Conservation (phyloP, 306 rosid genomes). For the Albizia julibrissin region DNA sequence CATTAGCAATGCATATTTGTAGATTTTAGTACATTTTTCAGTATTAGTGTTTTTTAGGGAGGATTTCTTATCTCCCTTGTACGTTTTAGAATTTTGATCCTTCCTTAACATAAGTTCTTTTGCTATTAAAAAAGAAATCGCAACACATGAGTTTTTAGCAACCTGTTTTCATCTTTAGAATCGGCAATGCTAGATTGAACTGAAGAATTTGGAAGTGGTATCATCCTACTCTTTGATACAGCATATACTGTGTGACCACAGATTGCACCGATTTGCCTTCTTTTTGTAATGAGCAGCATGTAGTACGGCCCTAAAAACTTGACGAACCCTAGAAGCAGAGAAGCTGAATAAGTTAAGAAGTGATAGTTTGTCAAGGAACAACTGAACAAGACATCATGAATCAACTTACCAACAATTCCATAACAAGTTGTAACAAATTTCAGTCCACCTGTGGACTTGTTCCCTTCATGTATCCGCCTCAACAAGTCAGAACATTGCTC, state of each 20-base stretch:
- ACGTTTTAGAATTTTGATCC: neutral
- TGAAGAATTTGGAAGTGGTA: conserved; percentile 82
- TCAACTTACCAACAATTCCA: conserved; percentile 85
- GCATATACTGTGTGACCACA: conserved; percentile 88
- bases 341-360: conserved; percentile 37
- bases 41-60: neutral
- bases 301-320: conserved; percentile 95
- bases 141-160: conserved; percentile 56
- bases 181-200: conserved; percentile 62
- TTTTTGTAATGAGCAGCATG: conserved; percentile 88
- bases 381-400: conserved; percentile 13
- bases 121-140: conserved; percentile 29
- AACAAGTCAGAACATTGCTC: conserved; percentile 86
- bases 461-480: conserved; percentile 89
- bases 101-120: neutral
- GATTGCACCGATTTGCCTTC: conserved; percentile 90
- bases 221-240: conserved; percentile 84
- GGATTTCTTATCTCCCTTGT: neutral
- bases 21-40: neutral
- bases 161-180: conserved; percentile 93
- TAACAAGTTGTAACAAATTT: conserved; percentile 87
- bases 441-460: conserved; percentile 88
- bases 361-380: conserved; percentile 24
- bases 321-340: conserved; percentile 64
- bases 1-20: conserved; percentile 21